phyloP scores from a whole-genome alignment of 1,284 basidiomycete species.

The Erythrobasidium hasegawianum region DNA sequence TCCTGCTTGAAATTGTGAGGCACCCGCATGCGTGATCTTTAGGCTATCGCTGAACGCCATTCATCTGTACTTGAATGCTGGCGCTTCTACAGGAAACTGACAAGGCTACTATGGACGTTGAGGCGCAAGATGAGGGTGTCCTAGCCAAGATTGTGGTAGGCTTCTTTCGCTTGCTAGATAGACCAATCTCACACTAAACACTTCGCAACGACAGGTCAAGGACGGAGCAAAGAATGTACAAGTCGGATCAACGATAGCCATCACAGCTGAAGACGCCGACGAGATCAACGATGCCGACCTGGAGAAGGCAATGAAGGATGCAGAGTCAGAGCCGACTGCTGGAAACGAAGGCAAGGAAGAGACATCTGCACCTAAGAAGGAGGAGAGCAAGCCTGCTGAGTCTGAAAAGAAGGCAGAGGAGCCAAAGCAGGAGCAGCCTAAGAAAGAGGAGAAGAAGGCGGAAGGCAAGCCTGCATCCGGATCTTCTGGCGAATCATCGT shows the following conservation, averaged over 20 bases:
- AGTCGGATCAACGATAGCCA: slow-evolving; percentile 82
- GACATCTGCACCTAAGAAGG: slow-evolving; percentile 34
- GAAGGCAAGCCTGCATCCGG: slow-evolving; percentile 38
- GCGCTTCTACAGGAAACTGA: slow-evolving; percentile 79
- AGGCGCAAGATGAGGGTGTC: slow-evolving; percentile 94
- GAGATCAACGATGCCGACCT: slow-evolving; percentile 77
- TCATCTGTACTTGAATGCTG: neutral
- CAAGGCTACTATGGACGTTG: slow-evolving; percentile 99
- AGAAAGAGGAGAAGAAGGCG: slow-evolving; percentile 51
- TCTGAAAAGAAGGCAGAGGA: slow-evolving; percentile 52
- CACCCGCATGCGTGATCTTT: neutral
- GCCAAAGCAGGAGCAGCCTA: slow-evolving; percentile 49
- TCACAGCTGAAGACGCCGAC: slow-evolving; percentile 89
- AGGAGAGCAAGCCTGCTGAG: slow-evolving; percentile 46
- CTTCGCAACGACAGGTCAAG: slow-evolving; percentile 55
- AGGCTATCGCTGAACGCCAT: neutral
- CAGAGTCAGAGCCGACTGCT: slow-evolving; percentile 39
- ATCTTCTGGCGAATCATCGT: slow-evolving; percentile 30
- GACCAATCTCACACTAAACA: neutral
- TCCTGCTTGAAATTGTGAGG: slow-evolving; percentile 86
- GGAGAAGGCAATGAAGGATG: slow-evolving; percentile 48
- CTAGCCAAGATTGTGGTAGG: slow-evolving; percentile 87
- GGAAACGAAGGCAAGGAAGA: slow-evolving; percentile 38
- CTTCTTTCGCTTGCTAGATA: slow-evolving; percentile 14
- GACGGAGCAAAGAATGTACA: slow-evolving; percentile 82